Conservation (phyloP, 257 asterid species). For the Solanum pimpinellifolium region DNA sequence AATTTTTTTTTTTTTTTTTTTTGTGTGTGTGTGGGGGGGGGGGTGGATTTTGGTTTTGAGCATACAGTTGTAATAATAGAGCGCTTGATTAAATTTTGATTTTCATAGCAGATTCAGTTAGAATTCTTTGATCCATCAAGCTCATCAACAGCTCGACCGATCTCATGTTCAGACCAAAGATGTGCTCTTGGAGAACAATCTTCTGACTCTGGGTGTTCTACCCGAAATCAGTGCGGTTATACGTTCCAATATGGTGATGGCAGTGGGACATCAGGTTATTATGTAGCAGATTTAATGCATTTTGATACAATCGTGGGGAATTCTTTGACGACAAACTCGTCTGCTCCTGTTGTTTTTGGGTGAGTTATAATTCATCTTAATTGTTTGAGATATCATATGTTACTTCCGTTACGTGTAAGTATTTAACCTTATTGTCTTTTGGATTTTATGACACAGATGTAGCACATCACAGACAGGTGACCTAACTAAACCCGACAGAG, state of each 20-base stretch:
- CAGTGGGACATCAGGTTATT: constrained; percentile 89
- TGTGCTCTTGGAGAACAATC: constrained; percentile 59
- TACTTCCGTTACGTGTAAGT: neutral
- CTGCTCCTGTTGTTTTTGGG: constrained; percentile 90
- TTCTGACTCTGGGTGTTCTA: constrained; percentile 54
- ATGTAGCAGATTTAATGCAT: constrained; percentile 54
- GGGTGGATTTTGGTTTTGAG: neutral
- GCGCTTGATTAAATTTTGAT: neutral
- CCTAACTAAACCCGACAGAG: constrained; percentile 86
- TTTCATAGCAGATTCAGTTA: constrained; percentile 50
- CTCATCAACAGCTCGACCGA: constrained; percentile 44
- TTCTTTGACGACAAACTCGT: constrained; percentile 46
- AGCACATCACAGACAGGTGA: constrained; percentile 93
- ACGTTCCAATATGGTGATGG: constrained; percentile 95
- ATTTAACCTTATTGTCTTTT: constrained; percentile 41
- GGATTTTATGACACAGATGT: constrained; percentile 58
- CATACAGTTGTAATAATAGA: neutral
- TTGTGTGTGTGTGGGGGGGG: too few species aligned
- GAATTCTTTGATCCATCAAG: constrained; percentile 78
- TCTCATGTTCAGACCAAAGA: constrained; percentile 79
- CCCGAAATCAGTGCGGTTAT: constrained; percentile 62
- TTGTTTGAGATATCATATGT: neutral
- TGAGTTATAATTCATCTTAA: constrained; percentile 18
- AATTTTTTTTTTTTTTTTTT: neutral
- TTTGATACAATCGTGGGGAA: constrained; percentile 56